phyloP scores from a whole-genome alignment of 169 alveolate species.

The Plasmodium vivax region DNA sequence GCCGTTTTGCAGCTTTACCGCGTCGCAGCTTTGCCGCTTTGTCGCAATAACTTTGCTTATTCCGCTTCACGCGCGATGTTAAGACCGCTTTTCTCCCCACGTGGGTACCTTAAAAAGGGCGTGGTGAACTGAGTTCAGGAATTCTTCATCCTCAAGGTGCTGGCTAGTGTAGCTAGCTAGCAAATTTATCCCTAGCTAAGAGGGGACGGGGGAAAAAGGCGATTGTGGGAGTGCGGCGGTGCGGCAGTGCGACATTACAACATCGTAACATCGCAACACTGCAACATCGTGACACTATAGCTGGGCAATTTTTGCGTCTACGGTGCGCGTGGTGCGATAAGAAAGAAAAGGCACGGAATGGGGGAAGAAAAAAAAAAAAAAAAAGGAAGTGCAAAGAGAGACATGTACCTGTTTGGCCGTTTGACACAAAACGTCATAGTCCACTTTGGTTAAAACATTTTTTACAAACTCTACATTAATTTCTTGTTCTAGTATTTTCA shows the following conservation, averaged over 20 bases:
- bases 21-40: background rate
- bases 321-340: background rate
- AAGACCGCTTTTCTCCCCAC: background rate
- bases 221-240: background rate
- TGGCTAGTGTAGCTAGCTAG: conserved; percentile 75
- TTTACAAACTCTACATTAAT: conserved; percentile 81
- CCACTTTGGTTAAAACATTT: conserved; percentile 82
- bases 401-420: conserved; percentile 83
- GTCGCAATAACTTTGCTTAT: background rate
- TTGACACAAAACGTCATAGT: conserved; percentile 77
- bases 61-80: background rate
- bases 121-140: conserved; percentile 79
- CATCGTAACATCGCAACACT: too few species aligned
- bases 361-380: background rate
- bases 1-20: background rate
- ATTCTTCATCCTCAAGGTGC: conserved; percentile 79
- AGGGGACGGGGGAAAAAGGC: background rate
- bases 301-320: background rate
- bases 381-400: background rate
- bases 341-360: background rate
- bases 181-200: conserved; percentile 78
- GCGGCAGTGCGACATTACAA: too few species aligned
- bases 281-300: too few species aligned
- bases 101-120: conserved; percentile 80
- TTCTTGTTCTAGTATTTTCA: conserved; percentile 79